Conservation (phyloP, 2,329 filamentous ascomycete species). For the Fusarium longipes region DNA sequence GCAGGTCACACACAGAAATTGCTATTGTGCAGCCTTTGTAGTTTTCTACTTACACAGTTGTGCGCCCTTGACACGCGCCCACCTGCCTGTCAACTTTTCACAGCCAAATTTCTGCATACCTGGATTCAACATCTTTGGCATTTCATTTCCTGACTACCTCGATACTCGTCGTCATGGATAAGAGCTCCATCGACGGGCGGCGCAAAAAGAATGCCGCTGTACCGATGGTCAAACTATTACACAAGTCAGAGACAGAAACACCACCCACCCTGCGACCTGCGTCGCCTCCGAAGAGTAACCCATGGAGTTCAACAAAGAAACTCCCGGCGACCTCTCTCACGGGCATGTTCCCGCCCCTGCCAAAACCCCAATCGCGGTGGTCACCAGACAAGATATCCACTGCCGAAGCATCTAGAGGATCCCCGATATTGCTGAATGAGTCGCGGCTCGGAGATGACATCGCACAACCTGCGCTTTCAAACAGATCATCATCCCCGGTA, state of each 20-base stretch:
- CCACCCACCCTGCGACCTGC: slow-evolving; percentile 46
- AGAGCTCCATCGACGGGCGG: slow-evolving; percentile 46
- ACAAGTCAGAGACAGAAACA: slow-evolving; percentile 27
- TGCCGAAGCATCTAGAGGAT: slow-evolving; percentile 24
- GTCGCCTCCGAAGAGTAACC: slow-evolving; percentile 50
- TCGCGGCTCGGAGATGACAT: slow-evolving; percentile 17
- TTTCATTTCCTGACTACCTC: not conserved
- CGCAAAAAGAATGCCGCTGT: slow-evolving; percentile 23
- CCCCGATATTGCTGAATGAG: slow-evolving; percentile 23
- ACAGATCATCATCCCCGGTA: slow-evolving; percentile 34
- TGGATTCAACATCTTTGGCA: not conserved
- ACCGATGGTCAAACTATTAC: slow-evolving; percentile 7
- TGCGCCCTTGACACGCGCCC: slow-evolving; percentile 26
- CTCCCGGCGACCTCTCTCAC: not conserved
- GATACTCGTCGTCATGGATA: slow-evolving; percentile 36
- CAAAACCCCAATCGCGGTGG: slow-evolving; percentile 14
- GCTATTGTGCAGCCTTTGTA: slow-evolving; percentile 29
- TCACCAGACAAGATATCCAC: slow-evolving; percentile 14
- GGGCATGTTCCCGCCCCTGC: slow-evolving; percentile 41
- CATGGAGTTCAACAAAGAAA: slow-evolving; percentile 43
- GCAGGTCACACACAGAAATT: slow-evolving; percentile 19
- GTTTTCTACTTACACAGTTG: slow-evolving; percentile 22
- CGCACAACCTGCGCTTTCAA: slow-evolving; percentile 6
- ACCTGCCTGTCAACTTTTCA: slow-evolving; percentile 21
- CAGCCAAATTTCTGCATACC: slow-evolving; percentile 2